Evolutionary conservation across 345 rosid genomes (phyloP).

Genomic region (Turnera subulata): DNA sequence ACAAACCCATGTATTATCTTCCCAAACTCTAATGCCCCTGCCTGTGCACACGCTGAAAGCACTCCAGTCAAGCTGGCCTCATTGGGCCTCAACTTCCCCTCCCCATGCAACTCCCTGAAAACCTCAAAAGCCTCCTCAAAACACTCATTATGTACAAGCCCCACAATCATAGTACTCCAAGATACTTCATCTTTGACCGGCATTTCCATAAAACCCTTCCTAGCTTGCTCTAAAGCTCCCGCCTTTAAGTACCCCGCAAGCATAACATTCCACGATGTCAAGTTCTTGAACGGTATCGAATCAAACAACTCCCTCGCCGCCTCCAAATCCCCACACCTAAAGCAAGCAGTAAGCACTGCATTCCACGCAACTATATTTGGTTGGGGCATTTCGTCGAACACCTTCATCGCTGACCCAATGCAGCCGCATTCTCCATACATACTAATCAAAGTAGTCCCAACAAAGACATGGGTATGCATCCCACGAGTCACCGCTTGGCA

Average conservation of each 20-base stretch:
- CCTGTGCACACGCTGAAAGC: constrained; percentile 89
- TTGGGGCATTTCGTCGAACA: constrained; percentile 53
- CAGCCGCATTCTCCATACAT: constrained; percentile 81
- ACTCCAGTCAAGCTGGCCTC: constrained; percentile 87
- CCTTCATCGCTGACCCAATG: constrained; percentile 46
- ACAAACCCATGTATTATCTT: constrained; percentile 75
- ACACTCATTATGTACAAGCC: constrained; percentile 42
- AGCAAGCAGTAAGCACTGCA: constrained; percentile 41
- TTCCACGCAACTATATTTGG: constrained; percentile 72
- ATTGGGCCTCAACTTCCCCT: constrained; percentile 25
- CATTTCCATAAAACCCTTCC: constrained; percentile 67
- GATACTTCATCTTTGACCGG: constrained; percentile 51
- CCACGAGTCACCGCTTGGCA: constrained; percentile 45
- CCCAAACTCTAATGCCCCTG: constrained; percentile 79
- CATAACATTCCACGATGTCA: constrained; percentile 91
- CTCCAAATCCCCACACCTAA: constrained; percentile 32
- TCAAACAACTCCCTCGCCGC: constrained; percentile 31
- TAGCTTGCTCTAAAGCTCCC: constrained; percentile 60
- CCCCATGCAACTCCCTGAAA: constrained; percentile 43
- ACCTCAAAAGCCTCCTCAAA: constrained; percentile 39
- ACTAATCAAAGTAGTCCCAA: constrained; percentile 83
- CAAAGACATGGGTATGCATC: constrained; percentile 46
- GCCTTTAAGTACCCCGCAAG: constrained; percentile 72
- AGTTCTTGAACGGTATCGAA: constrained; percentile 40
- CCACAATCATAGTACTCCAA: constrained; percentile 61